Percentiles rank a stretch among this genome's conserved stretches.
phyloP scores from a whole-genome alignment of 306 rosid species.

The Dryas alaskensis region DNA sequence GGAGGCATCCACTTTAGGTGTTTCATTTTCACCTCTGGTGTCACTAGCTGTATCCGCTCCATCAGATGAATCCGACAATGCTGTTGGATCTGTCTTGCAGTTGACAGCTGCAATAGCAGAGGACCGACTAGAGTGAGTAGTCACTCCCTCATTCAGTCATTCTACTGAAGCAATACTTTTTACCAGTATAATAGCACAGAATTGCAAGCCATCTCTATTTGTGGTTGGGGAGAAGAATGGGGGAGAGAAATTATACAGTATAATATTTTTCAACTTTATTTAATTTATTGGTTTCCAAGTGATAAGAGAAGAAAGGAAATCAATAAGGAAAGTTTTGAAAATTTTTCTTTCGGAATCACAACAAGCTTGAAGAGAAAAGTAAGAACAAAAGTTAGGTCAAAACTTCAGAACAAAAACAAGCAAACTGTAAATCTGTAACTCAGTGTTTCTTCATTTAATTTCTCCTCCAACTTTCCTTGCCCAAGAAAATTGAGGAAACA shows the following conservation, averaged over 20 bases:
- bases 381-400: not conserved
- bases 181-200: not conserved
- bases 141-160: slow-evolving; percentile 8
- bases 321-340: not conserved
- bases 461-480: not conserved
- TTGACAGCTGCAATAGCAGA: slow-evolving; percentile 2
- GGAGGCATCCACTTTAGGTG: slow-evolving; percentile 2
- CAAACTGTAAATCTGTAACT: not conserved
- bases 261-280: too few species aligned
- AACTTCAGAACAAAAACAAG: not conserved
- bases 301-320: not conserved
- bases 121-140: not conserved
- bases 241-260: not conserved
- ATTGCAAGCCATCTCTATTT: not conserved
- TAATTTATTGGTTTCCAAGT: not conserved
- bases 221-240: not conserved
- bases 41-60: not conserved
- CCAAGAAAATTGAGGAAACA: not conserved
- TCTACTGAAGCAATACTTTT: not conserved
- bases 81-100: not conserved
- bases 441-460: not conserved
- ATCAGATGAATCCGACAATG: not conserved
- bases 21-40: not conserved
- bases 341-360: too few species aligned
- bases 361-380: not conserved